These are phyloP conservation scores for Copromyces sp. DNA, from an alignment of 495 filamentous ascomycete species.

Conservation along the genomic window DNA sequence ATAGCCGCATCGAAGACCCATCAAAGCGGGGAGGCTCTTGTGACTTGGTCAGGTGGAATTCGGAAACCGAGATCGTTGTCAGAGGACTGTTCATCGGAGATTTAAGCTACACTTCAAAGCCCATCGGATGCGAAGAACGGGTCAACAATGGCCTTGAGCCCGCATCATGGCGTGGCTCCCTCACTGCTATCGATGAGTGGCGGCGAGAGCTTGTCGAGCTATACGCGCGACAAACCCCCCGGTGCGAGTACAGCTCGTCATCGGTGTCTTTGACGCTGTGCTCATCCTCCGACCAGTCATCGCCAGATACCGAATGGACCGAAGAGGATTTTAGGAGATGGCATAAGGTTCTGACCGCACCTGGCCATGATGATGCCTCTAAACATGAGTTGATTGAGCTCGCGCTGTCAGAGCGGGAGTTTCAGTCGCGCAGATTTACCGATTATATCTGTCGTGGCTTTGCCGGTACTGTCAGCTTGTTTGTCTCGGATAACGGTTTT, in stretches of 20 bases:
- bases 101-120: not conserved
- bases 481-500: not conserved
- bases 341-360: not conserved
- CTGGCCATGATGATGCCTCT: not conserved
- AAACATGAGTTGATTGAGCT: not conserved
- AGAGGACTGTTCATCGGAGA: not conserved
- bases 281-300: not conserved
- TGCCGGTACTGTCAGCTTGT: not conserved
- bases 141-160: not conserved
- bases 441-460: not conserved
- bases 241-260: not conserved
- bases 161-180: not conserved
- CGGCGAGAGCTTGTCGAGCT: not conserved
- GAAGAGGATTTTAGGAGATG: not conserved
- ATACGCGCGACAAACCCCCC: not conserved
- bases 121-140: not conserved
- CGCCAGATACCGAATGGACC: not conserved
- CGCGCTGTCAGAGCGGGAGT: not conserved
- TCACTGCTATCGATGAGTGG: not conserved
- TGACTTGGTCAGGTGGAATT: not conserved
- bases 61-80: not conserved
- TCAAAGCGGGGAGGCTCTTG: not conserved
- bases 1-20: not conserved
- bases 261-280: not conserved
- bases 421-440: not conserved